phyloP scores from a whole-genome alignment of 2,329 filamentous ascomycete species.

The Ascochyta viciae-villosae region DNA sequence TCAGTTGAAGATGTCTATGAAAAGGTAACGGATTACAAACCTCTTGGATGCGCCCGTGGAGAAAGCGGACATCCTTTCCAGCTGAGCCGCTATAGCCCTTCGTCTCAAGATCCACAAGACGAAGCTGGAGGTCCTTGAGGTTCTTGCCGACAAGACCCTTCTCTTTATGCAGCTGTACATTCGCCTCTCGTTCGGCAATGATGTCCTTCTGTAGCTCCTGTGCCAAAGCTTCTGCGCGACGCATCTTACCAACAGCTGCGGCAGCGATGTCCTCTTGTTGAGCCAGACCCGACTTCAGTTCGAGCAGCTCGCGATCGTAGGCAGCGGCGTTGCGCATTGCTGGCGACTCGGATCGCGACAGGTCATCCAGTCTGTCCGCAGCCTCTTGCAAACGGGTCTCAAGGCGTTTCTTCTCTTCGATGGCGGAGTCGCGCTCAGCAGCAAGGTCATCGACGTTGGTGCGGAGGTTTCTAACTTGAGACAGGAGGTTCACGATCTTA shows the following conservation, averaged over 20 bases:
- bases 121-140: conserved; percentile 87
- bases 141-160: conserved; percentile 89
- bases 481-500: conserved; percentile 88
- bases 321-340: conserved; percentile 88
- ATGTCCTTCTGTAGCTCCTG: conserved; percentile 95
- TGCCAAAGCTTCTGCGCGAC: conserved; percentile 84
- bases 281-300: conserved; percentile 85
- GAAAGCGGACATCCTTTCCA: conserved; percentile 92
- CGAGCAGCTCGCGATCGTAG: conserved; percentile 86
- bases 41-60: conserved; percentile 94
- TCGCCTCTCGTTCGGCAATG: conserved; percentile 80
- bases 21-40: conserved; percentile 60
- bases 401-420: conserved; percentile 88
- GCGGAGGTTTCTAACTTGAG: conserved; percentile 84
- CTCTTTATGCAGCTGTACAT: conserved; percentile 82
- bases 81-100: conserved; percentile 89
- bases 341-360: conserved; percentile 83
- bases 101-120: conserved; percentile 91
- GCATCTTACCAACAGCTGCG: conserved; percentile 96
- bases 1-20: conserved; percentile 20
- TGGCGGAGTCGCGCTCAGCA: conserved; percentile 81
- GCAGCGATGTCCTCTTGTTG: conserved; percentile 93
- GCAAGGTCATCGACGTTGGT: conserved; percentile 85
- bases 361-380: conserved; percentile 84
- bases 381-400: conserved; percentile 87